Conservation (phyloP, 306 rosid genomes). For the Cicer pinnatifidum region DNA sequence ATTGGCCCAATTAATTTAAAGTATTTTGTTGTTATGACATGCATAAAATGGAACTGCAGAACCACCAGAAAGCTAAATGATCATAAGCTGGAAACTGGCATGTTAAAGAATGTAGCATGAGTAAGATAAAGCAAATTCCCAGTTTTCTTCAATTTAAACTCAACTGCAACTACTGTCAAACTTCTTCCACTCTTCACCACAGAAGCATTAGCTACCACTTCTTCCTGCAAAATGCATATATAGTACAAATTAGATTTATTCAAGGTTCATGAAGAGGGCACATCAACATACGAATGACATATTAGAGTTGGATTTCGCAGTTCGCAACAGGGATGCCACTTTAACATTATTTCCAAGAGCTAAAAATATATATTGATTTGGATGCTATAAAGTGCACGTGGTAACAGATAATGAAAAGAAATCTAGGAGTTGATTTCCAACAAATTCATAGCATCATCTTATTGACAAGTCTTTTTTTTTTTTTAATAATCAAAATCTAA, state of each 20-base stretch:
- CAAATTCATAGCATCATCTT: conserved; percentile 4
- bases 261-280: conserved; percentile 9
- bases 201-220: conserved; percentile 63
- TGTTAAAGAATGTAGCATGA: conserved; percentile 52
- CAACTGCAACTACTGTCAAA: conserved; percentile 62
- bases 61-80: conserved; percentile 8
- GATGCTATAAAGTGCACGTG: neutral
- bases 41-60: conserved; percentile 7
- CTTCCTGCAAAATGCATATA: conserved; percentile 55
- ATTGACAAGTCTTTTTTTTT: neutral
- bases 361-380: neutral
- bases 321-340: conserved; percentile 7
- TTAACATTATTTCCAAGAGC: neutral
- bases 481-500: neutral
- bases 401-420: neutral
- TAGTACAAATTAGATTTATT: conserved; percentile 15
- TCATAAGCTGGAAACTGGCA: conserved; percentile 52
- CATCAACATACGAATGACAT: conserved; percentile 11
- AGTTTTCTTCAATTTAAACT: conserved; percentile 63
- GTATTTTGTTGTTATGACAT: neutral
- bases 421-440: neutral
- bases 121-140: conserved; percentile 56
- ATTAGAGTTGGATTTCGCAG: neutral
- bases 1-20: neutral
- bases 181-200: conserved; percentile 80